Evolutionary conservation across 768 basidiomycete genomes (phyloP).

Genomic region (Amanita thiersii): DNA sequence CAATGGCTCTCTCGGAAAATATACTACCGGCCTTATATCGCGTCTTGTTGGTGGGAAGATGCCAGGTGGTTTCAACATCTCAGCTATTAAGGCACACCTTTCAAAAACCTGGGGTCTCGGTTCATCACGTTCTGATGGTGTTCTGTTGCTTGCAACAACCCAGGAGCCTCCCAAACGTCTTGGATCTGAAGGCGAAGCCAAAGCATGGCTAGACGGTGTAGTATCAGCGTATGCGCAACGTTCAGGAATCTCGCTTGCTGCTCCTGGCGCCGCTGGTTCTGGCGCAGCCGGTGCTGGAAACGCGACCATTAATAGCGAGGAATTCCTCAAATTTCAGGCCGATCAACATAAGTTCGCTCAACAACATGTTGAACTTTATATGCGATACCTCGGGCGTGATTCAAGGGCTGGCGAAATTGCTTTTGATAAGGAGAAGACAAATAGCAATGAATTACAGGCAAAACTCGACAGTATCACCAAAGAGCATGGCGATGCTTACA

Average conservation of each 20-base stretch:
- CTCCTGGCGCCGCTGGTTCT: slow-evolving; percentile 54
- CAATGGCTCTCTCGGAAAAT: slow-evolving; percentile 86
- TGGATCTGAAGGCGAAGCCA: slow-evolving; percentile 85
- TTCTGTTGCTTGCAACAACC: slow-evolving; percentile 84
- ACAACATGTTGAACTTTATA: slow-evolving; percentile 92
- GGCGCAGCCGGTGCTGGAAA: slow-evolving; percentile 64
- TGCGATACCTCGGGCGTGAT: slow-evolving; percentile 93
- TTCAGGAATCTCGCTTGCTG: slow-evolving; percentile 75
- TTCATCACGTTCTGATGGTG: slow-evolving; percentile 78
- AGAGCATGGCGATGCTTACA: slow-evolving; percentile 91
- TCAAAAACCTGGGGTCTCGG: slow-evolving; percentile 96
- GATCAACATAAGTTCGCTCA: slow-evolving; percentile 89
- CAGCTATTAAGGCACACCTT: slow-evolving; percentile 83
- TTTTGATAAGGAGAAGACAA: slow-evolving; percentile 81
- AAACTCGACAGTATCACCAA: slow-evolving; percentile 81
- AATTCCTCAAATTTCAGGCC: slow-evolving; percentile 92
- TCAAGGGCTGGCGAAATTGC: slow-evolving; percentile 88
- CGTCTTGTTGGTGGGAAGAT: slow-evolving; percentile 93
- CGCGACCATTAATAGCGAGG: slow-evolving; percentile 93
- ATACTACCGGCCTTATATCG: slow-evolving; percentile 83
- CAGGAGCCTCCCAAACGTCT: slow-evolving; percentile 93
- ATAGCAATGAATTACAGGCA: slow-evolving; percentile 62
- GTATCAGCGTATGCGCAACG: slow-evolving; percentile 83
- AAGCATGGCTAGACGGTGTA: slow-evolving; percentile 85
- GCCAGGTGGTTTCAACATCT: slow-evolving; percentile 97